A percentile compares a stretch with the other conserved stretches of the same genome.
These are phyloP conservation scores for Zygosaccharomyces rouxii DNA, from an alignment of 805 yeast species.

Conservation along the genomic window DNA sequence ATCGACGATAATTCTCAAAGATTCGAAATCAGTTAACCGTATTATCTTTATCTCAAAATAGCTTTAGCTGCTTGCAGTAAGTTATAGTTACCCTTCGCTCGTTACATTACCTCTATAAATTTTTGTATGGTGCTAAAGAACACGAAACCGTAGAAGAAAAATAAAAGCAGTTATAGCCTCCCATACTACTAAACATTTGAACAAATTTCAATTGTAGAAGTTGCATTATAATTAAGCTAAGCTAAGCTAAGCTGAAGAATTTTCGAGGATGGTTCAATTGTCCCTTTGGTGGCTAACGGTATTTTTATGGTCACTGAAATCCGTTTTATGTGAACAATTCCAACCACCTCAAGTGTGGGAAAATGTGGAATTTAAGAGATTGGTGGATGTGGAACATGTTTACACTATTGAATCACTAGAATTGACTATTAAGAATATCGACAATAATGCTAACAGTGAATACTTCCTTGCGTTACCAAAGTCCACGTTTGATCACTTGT, in stretches of 20 bases:
- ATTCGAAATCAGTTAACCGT: not conserved
- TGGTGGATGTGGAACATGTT: conserved; percentile 60
- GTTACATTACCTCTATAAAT: not conserved
- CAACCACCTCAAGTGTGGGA: conserved; percentile 38
- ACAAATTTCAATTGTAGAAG: not conserved
- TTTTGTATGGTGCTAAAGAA: not conserved
- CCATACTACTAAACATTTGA: not conserved
- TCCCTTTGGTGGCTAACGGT: conserved; percentile 12
- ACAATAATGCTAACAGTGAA: conserved; percentile 44
- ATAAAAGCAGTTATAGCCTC: not conserved
- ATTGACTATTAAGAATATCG: conserved; percentile 58
- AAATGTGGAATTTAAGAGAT: conserved; percentile 52
- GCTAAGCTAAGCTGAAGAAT: not conserved
- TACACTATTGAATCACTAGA: conserved; percentile 59
- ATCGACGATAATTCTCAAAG: not conserved
- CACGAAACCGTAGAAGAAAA: not conserved
- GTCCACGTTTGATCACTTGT: conserved; percentile 39
- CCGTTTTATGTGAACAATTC: conserved; percentile 10
- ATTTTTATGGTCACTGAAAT: conserved; percentile 5
- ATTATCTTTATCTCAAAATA: not conserved
- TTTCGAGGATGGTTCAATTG: conserved; percentile 9
- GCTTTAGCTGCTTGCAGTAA: not conserved
- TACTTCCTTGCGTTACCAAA: conserved; percentile 60
- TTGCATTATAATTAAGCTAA: not conserved
- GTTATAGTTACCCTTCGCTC: conserved; percentile 4